Evolutionary conservation across 306 rosid species (phyloP).

Genomic region (Fragaria nilgerrensis): DNA sequence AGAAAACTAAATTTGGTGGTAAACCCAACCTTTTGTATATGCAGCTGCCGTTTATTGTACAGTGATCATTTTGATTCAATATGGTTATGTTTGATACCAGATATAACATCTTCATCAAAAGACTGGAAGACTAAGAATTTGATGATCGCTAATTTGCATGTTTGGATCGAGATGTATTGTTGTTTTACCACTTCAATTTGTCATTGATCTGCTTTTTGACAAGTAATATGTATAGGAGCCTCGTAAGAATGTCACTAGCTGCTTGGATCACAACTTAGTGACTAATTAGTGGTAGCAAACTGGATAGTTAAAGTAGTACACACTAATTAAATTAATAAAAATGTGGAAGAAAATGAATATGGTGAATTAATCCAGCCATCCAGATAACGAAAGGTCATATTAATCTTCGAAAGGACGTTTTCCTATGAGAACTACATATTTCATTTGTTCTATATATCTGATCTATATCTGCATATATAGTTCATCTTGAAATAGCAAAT

Average conservation of each 20-base stretch:
- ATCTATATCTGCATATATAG: background rate
- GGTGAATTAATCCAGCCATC: slow-evolving; percentile 4
- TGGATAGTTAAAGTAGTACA: background rate
- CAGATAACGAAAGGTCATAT: slow-evolving; percentile 12
- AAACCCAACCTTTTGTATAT: too few relatives aligned
- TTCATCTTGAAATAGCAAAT: background rate
- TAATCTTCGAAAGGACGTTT: slow-evolving; percentile 1
- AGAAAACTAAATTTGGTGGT: too few relatives aligned
- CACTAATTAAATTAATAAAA: background rate
- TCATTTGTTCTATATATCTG: background rate
- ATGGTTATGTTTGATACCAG: background rate
- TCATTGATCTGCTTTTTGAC: background rate
- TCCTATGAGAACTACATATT: background rate
- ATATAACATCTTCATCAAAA: too few relatives aligned
- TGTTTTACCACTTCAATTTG: background rate
- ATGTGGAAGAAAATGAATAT: background rate
- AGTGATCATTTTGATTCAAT: too few relatives aligned
- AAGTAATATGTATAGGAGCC: background rate
- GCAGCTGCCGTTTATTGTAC: too few relatives aligned
- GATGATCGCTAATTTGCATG: background rate
- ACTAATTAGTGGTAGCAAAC: background rate
- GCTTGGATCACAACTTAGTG: background rate
- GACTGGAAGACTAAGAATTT: background rate
- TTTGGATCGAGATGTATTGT: background rate
- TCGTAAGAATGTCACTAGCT: background rate